Percentiles rank a stretch among this genome's conserved stretches.
Conservation (phyloP, 371 early-diverging fungal genomes). For the Mucor irregularis region DNA sequence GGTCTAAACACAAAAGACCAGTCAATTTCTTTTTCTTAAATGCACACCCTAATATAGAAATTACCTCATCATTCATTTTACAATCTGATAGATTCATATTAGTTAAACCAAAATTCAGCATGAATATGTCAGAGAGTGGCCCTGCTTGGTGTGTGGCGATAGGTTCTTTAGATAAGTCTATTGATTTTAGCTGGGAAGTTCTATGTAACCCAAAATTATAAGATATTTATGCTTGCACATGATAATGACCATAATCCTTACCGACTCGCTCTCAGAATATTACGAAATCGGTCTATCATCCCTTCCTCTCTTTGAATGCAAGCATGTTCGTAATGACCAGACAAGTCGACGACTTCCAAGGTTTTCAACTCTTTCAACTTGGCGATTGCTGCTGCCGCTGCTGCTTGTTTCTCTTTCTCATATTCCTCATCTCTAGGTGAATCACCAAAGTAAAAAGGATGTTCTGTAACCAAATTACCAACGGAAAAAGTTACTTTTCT, state of each 20-base stretch:
- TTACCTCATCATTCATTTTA: slow-evolving; percentile 40
- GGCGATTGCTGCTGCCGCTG: no score
- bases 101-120: slow-evolving; percentile 30
- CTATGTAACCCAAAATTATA: not conserved
- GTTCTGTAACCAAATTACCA: slow-evolving; percentile 32
- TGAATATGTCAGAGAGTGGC: slow-evolving; percentile 26
- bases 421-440: slow-evolving; percentile 16
- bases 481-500: slow-evolving; percentile 47
- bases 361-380: not conserved
- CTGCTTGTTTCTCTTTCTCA: slow-evolving; percentile 19
- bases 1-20: no score
- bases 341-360: slow-evolving; percentile 16
- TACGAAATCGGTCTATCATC: slow-evolving; percentile 29
- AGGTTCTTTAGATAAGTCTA: slow-evolving; percentile 22
- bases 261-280: slow-evolving; percentile 26
- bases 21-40: no score
- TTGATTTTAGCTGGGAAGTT: slow-evolving; percentile 3
- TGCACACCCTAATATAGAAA: not conserved
- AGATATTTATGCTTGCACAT: no score
- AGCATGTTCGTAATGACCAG: slow-evolving; percentile 42
- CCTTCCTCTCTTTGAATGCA: slow-evolving; percentile 42
- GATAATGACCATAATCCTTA: no score
- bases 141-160: slow-evolving; percentile 21
- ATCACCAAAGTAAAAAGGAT: slow-evolving; percentile 25
- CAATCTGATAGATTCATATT: slow-evolving; percentile 34